These are phyloP conservation scores for Thecaphora thlaspeos DNA, from an alignment of 1,284 basidiomycete genomes.

Conservation along the genomic window DNA sequence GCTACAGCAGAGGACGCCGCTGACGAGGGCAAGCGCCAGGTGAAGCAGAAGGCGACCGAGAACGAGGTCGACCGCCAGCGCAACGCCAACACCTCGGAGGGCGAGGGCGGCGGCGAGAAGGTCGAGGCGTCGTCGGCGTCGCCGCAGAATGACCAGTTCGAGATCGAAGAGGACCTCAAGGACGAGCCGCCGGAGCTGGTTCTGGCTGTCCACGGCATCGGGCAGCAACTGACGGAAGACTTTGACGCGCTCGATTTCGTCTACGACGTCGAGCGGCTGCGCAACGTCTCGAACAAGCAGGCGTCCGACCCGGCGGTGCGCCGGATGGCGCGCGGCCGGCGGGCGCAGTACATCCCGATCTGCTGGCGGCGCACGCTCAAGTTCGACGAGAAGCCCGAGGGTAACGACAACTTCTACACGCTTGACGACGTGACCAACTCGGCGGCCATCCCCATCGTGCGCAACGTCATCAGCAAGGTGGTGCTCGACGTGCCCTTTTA, in stretches of 20 bases:
- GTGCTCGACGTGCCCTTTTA: conserved; percentile 62
- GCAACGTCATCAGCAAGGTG: conserved; percentile 54
- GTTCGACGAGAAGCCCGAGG: conserved; percentile 47
- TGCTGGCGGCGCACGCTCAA: conserved; percentile 63
- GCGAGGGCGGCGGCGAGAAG: neutral
- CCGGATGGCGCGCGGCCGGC: conserved; percentile 44
- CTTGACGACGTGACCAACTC: conserved; percentile 56
- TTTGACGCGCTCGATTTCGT: conserved; percentile 49
- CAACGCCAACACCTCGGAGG: conserved; percentile 2
- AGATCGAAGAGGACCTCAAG: conserved; percentile 28
- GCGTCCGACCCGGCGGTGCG: conserved; percentile 30
- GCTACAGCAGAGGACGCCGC: conserved; percentile 34
- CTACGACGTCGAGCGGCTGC: conserved; percentile 47
- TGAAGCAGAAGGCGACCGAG: conserved; percentile 42
- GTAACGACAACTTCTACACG: conserved; percentile 60
- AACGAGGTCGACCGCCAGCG: conserved; percentile 25
- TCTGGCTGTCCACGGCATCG: conserved; percentile 50
- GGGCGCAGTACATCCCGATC: conserved; percentile 63
- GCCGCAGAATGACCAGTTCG: conserved; percentile 2
- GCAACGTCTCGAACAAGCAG: conserved; percentile 30
- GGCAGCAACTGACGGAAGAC: conserved; percentile 47
- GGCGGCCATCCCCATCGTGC: conserved; percentile 38
- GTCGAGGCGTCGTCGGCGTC: conserved; percentile 5
- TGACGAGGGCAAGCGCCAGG: conserved; percentile 35
- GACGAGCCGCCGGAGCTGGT: conserved; percentile 49